Conservation (phyloP, 441 rosid species). For the Euphorbia celastroides region DNA sequence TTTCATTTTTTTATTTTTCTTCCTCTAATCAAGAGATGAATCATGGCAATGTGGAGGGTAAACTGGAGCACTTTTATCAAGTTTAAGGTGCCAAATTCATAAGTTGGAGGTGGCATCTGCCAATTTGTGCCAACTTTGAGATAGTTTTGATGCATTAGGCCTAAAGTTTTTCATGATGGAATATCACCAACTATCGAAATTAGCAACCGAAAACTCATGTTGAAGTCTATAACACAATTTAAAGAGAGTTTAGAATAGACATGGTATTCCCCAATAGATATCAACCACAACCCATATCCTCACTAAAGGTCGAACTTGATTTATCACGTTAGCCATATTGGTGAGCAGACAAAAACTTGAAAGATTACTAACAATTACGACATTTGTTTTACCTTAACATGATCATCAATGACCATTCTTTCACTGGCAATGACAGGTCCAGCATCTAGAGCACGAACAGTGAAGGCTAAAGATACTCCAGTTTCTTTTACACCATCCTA, state of each 20-base stretch:
- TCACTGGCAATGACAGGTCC: conserved; percentile 77
- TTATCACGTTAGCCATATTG: not conserved
- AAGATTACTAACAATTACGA: not conserved
- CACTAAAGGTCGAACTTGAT: conserved; percentile 5
- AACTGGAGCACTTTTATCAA: too few species aligned
- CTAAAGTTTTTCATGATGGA: not conserved
- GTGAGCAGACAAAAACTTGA: conserved; percentile 1
- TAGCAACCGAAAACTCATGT: not conserved
- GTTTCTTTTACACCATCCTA: conserved; percentile 90
- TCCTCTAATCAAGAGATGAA: too few species aligned
- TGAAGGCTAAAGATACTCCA: conserved; percentile 88
- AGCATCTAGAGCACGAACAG: conserved; percentile 79
- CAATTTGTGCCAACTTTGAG: too few species aligned
- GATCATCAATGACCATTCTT: conserved; percentile 59
- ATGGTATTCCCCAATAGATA: not conserved
- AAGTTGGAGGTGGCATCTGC: too few species aligned
- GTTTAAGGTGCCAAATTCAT: too few species aligned
- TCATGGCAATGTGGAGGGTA: too few species aligned
- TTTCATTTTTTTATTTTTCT: too few species aligned
- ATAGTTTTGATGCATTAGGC: too few species aligned
- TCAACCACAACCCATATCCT: not conserved
- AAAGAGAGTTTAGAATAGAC: not conserved
- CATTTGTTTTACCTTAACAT: conserved; percentile 53
- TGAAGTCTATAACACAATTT: not conserved
- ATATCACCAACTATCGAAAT: not conserved